Conservation (phyloP, 2,329 filamentous ascomycete genomes). For the Chaetothyriales sp. region DNA sequence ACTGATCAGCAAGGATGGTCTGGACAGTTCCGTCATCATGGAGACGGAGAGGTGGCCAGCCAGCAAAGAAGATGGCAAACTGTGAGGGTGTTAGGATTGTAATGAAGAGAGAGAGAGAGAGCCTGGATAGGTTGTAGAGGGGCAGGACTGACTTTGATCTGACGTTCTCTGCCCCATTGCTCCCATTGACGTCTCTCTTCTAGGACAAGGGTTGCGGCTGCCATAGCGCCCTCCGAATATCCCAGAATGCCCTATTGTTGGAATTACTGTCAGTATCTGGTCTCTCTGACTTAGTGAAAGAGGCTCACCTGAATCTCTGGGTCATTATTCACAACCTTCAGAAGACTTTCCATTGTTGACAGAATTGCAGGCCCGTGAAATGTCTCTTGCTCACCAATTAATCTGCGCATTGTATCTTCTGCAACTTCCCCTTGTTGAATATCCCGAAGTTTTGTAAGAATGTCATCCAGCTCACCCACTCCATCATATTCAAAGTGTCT, state of each 20-base stretch:
- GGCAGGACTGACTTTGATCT: neutral
- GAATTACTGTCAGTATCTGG: neutral
- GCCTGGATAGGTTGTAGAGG: neutral
- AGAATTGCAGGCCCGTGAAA: neutral
- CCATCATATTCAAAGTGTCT: neutral
- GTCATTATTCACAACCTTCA: neutral
- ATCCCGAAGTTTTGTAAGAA: neutral
- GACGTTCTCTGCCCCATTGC: neutral
- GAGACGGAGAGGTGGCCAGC: neutral
- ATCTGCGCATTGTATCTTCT: neutral
- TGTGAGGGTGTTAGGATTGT: neutral
- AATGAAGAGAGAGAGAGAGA: neutral
- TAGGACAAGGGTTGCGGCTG: neutral
- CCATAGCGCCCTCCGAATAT: neutral
- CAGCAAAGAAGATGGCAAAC: neutral
- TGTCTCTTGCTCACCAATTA: neutral
- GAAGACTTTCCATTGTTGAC: neutral
- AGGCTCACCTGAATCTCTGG: neutral
- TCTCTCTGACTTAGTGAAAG: neutral
- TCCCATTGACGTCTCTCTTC: neutral
- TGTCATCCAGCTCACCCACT: neutral
- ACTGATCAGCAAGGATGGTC: neutral
- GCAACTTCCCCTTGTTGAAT: neutral
- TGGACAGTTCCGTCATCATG: neutral
- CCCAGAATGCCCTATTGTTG: neutral